Conservation (phyloP, 176 grass and related monocot species). For the Tillandsia leiboldiana region DNA sequence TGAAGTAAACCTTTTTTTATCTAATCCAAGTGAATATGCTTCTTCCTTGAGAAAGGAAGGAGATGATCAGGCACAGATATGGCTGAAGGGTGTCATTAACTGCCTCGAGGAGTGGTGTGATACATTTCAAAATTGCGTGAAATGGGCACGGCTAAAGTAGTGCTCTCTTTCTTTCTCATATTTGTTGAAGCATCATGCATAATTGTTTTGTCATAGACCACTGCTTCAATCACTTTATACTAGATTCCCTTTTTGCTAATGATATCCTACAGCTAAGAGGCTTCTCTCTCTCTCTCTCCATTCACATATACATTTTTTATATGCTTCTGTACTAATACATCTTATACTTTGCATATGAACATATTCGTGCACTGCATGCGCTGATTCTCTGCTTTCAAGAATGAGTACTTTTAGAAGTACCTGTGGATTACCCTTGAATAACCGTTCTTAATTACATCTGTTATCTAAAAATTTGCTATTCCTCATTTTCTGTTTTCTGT, state of each 20-base stretch:
- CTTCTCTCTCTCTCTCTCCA: background rate
- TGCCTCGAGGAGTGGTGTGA: constrained; percentile 59
- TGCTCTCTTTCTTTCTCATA: background rate
- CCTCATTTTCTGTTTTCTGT: constrained; percentile 4
- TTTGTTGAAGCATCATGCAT: background rate
- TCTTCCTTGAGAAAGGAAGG: constrained; percentile 55
- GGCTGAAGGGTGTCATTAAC: constrained; percentile 37
- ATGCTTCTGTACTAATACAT: no score
- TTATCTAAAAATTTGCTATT: background rate
- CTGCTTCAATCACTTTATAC: background rate
- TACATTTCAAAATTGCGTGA: constrained; percentile 55
- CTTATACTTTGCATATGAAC: no score
- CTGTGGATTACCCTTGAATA: background rate
- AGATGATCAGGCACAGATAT: constrained; percentile 62
- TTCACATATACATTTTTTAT: background rate
- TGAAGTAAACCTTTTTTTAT: constrained; percentile 71
- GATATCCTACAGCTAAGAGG: no score
- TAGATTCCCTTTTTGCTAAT: background rate
- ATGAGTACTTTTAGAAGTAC: no score
- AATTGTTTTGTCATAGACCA: background rate
- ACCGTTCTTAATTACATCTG: background rate
- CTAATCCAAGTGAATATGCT: constrained; percentile 46
- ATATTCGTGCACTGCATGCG: no score
- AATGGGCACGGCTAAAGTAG: constrained; percentile 67
- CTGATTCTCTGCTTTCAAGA: no score